These are phyloP conservation scores for Trichosporon faecale DNA, from an alignment of 1,284 basidiomycete species.

Conservation along the genomic window DNA sequence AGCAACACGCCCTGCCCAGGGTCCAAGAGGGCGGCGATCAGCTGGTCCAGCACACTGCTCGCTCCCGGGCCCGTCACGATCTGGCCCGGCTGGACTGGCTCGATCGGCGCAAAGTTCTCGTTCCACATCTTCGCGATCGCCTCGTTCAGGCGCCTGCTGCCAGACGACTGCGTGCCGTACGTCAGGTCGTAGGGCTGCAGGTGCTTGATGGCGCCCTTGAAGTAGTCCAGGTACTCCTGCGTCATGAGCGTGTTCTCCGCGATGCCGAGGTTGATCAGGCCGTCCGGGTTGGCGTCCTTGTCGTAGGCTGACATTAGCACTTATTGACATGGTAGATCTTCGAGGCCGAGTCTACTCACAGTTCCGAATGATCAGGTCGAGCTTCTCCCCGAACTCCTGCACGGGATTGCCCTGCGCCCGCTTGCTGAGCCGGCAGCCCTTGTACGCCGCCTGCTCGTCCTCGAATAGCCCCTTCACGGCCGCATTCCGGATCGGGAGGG, in stretches of 20 bases:
- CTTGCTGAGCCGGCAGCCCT: slow-evolving; percentile 15
- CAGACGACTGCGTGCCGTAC: slow-evolving; percentile 22
- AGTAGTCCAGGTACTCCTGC: slow-evolving; percentile 21
- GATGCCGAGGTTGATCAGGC: slow-evolving; percentile 25
- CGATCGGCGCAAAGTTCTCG: slow-evolving; percentile 28
- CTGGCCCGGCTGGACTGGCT: slow-evolving; percentile 32
- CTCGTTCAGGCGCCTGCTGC: slow-evolving; percentile 15
- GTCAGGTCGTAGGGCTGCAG: slow-evolving; percentile 19
- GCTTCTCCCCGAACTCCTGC: slow-evolving; percentile 14
- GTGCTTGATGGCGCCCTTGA: slow-evolving; percentile 9
- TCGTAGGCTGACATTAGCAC: slow-evolving; percentile 17
- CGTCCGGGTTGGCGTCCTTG: slow-evolving; percentile 16
- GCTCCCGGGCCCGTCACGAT: slow-evolving; percentile 38
- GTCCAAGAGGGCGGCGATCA: slow-evolving; percentile 37
- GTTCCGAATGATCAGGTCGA: slow-evolving; percentile 18
- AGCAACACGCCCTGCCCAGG: slow-evolving; percentile 39
- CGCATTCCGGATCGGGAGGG: slow-evolving; percentile 9
- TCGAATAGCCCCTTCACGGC: slow-evolving; percentile 18
- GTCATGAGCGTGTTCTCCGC: slow-evolving; percentile 26
- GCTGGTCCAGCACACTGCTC: slow-evolving; percentile 39
- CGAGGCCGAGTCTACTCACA: slow-evolving; percentile 16
- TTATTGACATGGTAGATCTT: background rate
- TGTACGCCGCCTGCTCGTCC: slow-evolving; percentile 14
- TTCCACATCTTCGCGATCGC: slow-evolving; percentile 27
- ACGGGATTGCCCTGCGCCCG: slow-evolving; percentile 2